Base-by-base conservation (phyloP, 306 rosid species). In the Corylus avellana region DNA sequence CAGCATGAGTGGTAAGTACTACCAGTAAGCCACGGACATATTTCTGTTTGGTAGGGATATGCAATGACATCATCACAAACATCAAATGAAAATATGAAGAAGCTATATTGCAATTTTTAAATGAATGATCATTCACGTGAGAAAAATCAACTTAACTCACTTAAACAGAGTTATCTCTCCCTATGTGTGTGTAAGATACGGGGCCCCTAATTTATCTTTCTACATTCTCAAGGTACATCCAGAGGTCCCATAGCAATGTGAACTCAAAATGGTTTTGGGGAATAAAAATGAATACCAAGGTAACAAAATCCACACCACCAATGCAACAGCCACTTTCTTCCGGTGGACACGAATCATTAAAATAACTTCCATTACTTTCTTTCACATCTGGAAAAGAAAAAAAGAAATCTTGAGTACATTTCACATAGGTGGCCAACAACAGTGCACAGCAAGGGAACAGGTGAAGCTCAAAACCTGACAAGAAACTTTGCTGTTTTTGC, bases 281-380 rank as follows among this genome's bases (percentile, higher is more conserved):
- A 77, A 77, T 69, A 82, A 81, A 76, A 59, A 73, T 20, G 63
- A 91, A 48, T 71, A 92, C 98, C 98, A 92, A 72, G 47, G 98
- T 91, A 72, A 92, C 77, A 81, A 92, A 90, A 81, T 95, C 97
- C 74, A 91, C 88, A 81, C 98, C 98, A 3, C 95, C 97, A 77
- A 83, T 79, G 84, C 97, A 92, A 74, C 88, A 78, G 64, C 77
- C 83, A 76, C 82, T 51, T 67, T 73, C 91, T 47, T 84, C 70
- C 17, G 62, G 77, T 46, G 86, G 72, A 82, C 47, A 59, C 4
- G 80, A 56, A 79, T 73, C 75, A 55, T 67, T 76, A 70, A 69
- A 54, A 50, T 20, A 66, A 5, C 68, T 53, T 59, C 71, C 83
- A 50, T 57, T 74, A 69, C 86, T 77, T 80, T 78, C 87, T 83